Conservation (phyloP, 2,329 filamentous ascomycete species). For the Alternaria longipes region DNA sequence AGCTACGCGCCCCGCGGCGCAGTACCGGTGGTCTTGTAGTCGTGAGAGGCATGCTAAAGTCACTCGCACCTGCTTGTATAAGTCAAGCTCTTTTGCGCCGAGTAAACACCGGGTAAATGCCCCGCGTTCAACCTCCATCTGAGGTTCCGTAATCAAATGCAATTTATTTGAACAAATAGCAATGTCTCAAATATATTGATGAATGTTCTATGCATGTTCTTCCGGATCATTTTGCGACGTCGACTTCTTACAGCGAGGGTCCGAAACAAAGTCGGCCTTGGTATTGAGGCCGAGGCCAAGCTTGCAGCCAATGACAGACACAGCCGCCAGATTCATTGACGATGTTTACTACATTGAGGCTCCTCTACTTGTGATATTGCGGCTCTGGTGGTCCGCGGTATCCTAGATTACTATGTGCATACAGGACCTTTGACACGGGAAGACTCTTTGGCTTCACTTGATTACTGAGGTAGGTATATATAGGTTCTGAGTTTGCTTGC, state of each 20-base stretch:
- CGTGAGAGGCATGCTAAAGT: neutral
- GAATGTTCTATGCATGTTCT: slow-evolving; percentile 20
- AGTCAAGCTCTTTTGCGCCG: slow-evolving; percentile 15
- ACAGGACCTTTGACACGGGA: neutral
- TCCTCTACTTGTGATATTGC: slow-evolving; percentile 6
- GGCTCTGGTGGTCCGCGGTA: slow-evolving; percentile 13
- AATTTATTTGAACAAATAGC: slow-evolving; percentile 22
- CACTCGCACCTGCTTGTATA: slow-evolving; percentile 3
- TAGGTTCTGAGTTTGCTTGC: neutral
- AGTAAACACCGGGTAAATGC: slow-evolving; percentile 22
- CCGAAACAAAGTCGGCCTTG: slow-evolving; percentile 20
- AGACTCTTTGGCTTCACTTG: neutral
- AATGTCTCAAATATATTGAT: slow-evolving; percentile 13
- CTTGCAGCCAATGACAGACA: slow-evolving; percentile 12
- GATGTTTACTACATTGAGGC: neutral
- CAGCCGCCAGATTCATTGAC: neutral
- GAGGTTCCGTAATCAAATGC: slow-evolving; percentile 21
- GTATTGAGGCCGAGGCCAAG: slow-evolving; percentile 10
- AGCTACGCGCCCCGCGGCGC: neutral
- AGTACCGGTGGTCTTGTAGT: neutral
- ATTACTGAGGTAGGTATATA: neutral
- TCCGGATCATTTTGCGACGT: slow-evolving; percentile 7
- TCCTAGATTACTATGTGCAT: slow-evolving; percentile 2
- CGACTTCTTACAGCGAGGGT: slow-evolving; percentile 6
- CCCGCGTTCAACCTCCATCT: slow-evolving; percentile 9